Percentiles rank a stretch among this genome's conserved stretches.
Evolutionary conservation across 305 asterid species (phyloP).

Genomic region (Withania somnifera): DNA sequence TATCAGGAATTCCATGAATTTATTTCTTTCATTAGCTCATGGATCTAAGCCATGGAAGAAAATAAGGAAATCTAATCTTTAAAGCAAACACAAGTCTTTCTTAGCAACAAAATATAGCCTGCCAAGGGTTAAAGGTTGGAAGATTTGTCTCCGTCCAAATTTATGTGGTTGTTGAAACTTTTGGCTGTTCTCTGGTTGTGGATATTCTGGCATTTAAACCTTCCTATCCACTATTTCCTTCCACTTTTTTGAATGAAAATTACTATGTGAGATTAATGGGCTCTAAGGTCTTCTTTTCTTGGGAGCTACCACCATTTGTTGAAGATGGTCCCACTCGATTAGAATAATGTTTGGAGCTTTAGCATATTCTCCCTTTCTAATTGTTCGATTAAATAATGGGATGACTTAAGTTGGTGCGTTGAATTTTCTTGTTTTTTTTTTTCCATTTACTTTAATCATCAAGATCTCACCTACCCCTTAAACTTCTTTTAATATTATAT

Average conservation of each 20-base stretch:
- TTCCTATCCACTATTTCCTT: slow-evolving; percentile 9
- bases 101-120: no score
- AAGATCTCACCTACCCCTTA: background rate
- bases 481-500: no score
- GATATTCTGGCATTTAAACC: slow-evolving; percentile 5
- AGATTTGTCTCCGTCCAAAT: background rate
- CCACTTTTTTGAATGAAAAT: background rate
- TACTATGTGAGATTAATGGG: background rate
- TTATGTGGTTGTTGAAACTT: slow-evolving; percentile 15
- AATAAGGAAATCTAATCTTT: no score
- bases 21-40: background rate
- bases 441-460: background rate
- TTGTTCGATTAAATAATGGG: background rate
- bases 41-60: background rate
- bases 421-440: background rate
- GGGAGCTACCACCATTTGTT: background rate
- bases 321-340: background rate
- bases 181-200: slow-evolving; percentile 6
- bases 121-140: background rate
- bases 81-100: no score
- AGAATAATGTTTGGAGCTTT: background rate
- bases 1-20: background rate
- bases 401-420: background rate
- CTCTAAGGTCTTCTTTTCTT: background rate
- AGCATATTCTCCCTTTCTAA: background rate